Evolutionary conservation across 2,329 filamentous ascomycete species (phyloP).

Genomic region (Arthrocladium fulminans): DNA sequence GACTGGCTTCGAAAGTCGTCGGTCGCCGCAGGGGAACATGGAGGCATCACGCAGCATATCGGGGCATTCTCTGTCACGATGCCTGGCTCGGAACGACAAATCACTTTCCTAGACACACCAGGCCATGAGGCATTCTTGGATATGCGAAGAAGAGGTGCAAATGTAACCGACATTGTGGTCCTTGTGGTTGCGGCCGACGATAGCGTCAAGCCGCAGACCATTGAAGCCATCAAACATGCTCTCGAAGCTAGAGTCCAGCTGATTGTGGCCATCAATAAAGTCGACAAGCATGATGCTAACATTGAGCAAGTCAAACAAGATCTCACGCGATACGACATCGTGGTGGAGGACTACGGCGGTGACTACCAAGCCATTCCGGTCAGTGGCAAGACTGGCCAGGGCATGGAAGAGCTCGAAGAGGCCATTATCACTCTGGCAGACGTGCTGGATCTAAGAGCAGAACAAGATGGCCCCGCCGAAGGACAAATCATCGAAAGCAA

Average conservation of each 20-base stretch:
- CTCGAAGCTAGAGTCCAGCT: constrained; percentile 80
- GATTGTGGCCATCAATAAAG: constrained; percentile 95
- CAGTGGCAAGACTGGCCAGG: constrained; percentile 85
- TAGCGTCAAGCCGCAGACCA: constrained; percentile 91
- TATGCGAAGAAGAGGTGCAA: constrained; percentile 91
- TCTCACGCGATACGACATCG: constrained; percentile 70
- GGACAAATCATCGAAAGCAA: constrained; percentile 91
- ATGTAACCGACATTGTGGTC: constrained; percentile 93
- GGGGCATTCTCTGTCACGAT: constrained; percentile 91
- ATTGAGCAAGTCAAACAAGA: constrained; percentile 81
- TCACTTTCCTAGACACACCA: constrained; percentile 94
- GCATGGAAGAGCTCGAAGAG: constrained; percentile 88
- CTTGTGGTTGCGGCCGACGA: constrained; percentile 94
- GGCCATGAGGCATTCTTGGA: constrained; percentile 91
- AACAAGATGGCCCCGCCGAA: constrained; percentile 66
- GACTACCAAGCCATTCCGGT: constrained; percentile 88
- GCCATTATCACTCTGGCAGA: constrained; percentile 78
- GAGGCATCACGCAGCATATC: constrained; percentile 97
- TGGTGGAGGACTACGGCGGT: constrained; percentile 90
- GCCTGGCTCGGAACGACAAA: constrained; percentile 67
- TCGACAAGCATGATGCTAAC: constrained; percentile 77
- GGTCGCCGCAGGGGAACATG: constrained; percentile 82
- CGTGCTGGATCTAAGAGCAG: constrained; percentile 80
- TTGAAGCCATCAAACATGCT: constrained; percentile 93
- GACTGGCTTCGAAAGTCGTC: constrained; percentile 91